Evolutionary conservation across 805 yeast genomes (phyloP), one percentile per base, ranked within the genome.

Genomic region (Pichia californica): DNA sequence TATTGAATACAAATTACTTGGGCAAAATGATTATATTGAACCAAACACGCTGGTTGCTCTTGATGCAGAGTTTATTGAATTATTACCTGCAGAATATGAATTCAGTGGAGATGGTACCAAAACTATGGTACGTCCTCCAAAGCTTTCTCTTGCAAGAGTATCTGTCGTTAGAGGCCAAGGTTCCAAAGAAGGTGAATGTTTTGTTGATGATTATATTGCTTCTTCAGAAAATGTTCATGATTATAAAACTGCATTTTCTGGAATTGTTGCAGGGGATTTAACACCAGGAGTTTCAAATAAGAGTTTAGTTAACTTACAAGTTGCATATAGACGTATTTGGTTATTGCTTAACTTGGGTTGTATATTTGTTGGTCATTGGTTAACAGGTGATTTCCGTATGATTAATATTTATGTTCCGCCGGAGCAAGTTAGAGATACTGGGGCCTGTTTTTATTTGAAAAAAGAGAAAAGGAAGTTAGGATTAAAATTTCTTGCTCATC

Each of bases 61-160:
- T 45, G 99, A 93, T 68, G 97, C 99, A 0, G 99, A 93, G 62
- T 93, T 94, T 70, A 98, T 93, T 3, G 75, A 81, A 26, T 60
- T 89, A 27, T 77, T 79, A 38, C 84, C 84, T 4, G 97, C 88
- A 52, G 78, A 82, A 48, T 74, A 78, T 35, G 97, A 89, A 56
- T 75, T 91, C 38, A 76, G 78, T 41, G 77, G 81, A 42, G 77
- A 78, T 48, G 97, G 98, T 0, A 56, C 71, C 5, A 80, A 81
- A 49, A 73, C 76, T 6, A 62, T 91, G 29, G 72, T 88, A 5
- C 74, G 80, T 46, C 97, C 99, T 0, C 79, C 80, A 38, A 74
- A 76, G 41, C 71, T 82, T 35, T 80, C 93, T 3, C 68, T 93
- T 16, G 99, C 98, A 0, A 73, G 99, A 53, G 81, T 93, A 0